A percentile compares a stretch with the other conserved stretches of the same genome.
These are phyloP conservation scores for Clarireedia paspali DNA, from an alignment of 2,329 filamentous ascomycete species.

Conservation along the genomic window DNA sequence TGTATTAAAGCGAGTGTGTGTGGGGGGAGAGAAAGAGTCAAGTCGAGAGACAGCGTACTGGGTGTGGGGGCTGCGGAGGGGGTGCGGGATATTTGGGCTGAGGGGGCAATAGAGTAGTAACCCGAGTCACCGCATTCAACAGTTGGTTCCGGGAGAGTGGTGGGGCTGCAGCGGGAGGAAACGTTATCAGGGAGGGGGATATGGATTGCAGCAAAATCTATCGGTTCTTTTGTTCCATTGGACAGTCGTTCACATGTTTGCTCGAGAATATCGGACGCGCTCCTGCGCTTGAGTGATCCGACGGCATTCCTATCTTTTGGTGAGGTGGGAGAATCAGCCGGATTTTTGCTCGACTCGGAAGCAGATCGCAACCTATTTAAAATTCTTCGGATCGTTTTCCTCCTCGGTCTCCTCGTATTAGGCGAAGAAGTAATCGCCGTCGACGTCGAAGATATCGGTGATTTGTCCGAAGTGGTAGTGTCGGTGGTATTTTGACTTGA, in stretches of 20 bases:
- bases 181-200: background rate
- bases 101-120: constrained; percentile 1
- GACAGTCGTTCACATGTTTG: background rate
- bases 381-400: background rate
- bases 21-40: too few relatives aligned
- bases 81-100: background rate
- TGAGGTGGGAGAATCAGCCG: background rate
- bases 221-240: background rate
- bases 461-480: background rate
- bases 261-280: background rate
- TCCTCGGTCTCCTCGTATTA: background rate
- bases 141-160: background rate
- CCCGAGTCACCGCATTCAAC: constrained; percentile 2
- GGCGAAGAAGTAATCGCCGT: background rate
- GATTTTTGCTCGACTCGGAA: background rate
- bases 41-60: too few relatives aligned
- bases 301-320: background rate
- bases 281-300: background rate
- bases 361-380: background rate
- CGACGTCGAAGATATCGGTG: background rate
- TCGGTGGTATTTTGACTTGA: background rate
- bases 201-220: constrained; percentile 7
- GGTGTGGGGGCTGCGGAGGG: background rate
- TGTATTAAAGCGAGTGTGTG: too few relatives aligned
- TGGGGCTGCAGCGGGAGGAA: background rate